Conservation (phyloP, 1,139 yeast species). For the Suhomyces kunorum region DNA sequence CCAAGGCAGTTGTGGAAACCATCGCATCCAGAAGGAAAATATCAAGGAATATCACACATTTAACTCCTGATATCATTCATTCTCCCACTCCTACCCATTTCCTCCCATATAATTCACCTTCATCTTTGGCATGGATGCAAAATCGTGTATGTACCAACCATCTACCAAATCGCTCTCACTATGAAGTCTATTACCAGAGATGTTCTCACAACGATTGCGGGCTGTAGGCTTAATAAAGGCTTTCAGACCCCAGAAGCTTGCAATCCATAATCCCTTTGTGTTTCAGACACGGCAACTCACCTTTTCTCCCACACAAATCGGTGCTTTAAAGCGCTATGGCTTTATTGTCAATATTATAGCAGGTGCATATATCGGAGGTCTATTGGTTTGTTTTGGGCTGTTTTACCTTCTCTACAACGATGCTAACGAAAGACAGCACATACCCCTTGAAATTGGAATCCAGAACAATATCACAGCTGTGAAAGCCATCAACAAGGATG, state of each 20-base stretch:
- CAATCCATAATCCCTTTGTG: background rate
- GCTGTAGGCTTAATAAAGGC: background rate
- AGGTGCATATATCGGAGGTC: slow-evolving; percentile 49
- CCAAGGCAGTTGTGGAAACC: background rate
- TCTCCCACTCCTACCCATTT: background rate
- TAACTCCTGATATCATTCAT: background rate
- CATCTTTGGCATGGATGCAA: background rate
- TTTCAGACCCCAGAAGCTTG: background rate
- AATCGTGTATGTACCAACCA: slow-evolving; percentile 7
- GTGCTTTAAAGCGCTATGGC: slow-evolving; percentile 35
- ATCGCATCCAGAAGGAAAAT: too few species aligned
- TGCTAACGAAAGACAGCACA: slow-evolving; percentile 42
- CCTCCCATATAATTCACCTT: background rate
- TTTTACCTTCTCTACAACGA: slow-evolving; percentile 43
- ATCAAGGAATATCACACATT: too few species aligned
- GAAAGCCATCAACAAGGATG: slow-evolving; percentile 49
- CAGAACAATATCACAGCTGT: slow-evolving; percentile 41
- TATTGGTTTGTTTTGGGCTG: slow-evolving; percentile 42
- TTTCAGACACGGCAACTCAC: slow-evolving; percentile 9
- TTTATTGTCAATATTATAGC: slow-evolving; percentile 38
- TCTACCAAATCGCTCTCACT: background rate
- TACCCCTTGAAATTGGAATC: slow-evolving; percentile 43
- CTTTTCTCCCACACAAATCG: slow-evolving; percentile 19
- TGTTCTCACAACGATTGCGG: slow-evolving; percentile 7
- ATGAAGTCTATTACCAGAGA: background rate